phyloP scores from a whole-genome alignment of 192 early-diverging fungal genomes.

The Backusella circina region DNA sequence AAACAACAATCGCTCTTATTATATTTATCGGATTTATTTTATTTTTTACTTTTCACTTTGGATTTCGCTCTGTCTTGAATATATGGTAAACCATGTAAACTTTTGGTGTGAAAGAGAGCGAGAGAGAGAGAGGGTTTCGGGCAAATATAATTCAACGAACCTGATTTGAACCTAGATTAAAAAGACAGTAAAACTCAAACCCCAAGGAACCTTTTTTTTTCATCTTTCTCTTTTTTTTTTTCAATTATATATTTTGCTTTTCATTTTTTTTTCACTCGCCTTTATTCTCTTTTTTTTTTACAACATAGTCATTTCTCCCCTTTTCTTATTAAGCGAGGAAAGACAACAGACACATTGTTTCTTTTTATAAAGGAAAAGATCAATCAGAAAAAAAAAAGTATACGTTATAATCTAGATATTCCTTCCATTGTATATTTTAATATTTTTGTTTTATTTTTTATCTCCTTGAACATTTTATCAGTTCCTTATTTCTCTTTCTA shows the following conservation, averaged over 20 bases:
- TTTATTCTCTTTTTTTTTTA: not conserved
- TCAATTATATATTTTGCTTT: not conserved
- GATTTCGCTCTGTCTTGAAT: not conserved
- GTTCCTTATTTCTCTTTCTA: not conserved
- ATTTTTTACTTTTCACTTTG: not conserved
- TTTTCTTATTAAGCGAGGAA: not conserved
- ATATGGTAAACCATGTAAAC: not conserved
- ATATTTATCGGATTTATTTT: not conserved
- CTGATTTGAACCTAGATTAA: constrained; percentile 3
- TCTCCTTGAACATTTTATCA: not conserved
- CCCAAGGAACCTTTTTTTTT: constrained; percentile 5
- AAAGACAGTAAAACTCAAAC: not conserved
- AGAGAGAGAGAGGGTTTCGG: not conserved
- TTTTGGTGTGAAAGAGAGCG: not conserved
- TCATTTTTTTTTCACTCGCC: not conserved
- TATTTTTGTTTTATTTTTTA: not conserved
- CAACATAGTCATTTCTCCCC: not conserved
- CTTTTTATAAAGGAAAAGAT: not conserved
- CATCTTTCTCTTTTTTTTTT: not conserved
- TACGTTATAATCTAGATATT: not conserved
- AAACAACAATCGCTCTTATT: not conserved
- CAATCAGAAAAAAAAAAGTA: not conserved
- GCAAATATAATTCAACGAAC: constrained; percentile 11
- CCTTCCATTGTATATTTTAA: not conserved
- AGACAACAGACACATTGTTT: not conserved